These are phyloP conservation scores for Solanum appendiculatum DNA, from an alignment of 257 asterid genomes.

Conservation along the genomic window DNA sequence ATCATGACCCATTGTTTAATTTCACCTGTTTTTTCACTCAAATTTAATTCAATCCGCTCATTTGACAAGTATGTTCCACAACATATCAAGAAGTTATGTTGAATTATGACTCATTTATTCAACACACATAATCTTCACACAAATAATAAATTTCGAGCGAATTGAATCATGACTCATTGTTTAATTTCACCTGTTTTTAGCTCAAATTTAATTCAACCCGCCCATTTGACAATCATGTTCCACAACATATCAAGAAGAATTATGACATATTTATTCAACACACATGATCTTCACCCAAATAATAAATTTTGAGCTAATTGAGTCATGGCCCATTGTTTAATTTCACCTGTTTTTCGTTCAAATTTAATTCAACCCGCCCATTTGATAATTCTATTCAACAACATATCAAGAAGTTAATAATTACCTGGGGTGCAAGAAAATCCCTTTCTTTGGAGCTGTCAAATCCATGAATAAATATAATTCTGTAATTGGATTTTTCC, in stretches of 20 bases:
- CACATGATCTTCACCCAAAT: neutral
- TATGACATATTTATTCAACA: neutral
- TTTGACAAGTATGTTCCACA: too few relatives aligned
- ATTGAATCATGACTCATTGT: neutral
- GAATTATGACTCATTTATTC: too few relatives aligned
- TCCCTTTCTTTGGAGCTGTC: conserved; percentile 84
- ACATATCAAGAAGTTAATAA: neutral
- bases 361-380: neutral
- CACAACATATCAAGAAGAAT: neutral
- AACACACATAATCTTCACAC: too few relatives aligned
- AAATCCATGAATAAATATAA: conserved; percentile 79
- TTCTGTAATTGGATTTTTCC: conserved; percentile 42
- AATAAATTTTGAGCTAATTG: neutral
- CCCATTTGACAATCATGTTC: too few relatives aligned
- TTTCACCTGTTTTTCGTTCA: neutral
- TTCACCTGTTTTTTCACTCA: too few relatives aligned
- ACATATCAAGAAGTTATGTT: too few relatives aligned
- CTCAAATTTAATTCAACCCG: neutral
- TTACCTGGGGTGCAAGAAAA: conserved; percentile 71
- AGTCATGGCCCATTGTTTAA: neutral
- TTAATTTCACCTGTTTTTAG: too few relatives aligned
- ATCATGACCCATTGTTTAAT: neutral
- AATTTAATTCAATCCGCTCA: too few relatives aligned
- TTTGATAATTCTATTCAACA: too few relatives aligned
- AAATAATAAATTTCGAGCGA: neutral